Base-by-base conservation (phyloP, 768 basidiomycete species). In the Nevesoporus exiguus region DNA sequence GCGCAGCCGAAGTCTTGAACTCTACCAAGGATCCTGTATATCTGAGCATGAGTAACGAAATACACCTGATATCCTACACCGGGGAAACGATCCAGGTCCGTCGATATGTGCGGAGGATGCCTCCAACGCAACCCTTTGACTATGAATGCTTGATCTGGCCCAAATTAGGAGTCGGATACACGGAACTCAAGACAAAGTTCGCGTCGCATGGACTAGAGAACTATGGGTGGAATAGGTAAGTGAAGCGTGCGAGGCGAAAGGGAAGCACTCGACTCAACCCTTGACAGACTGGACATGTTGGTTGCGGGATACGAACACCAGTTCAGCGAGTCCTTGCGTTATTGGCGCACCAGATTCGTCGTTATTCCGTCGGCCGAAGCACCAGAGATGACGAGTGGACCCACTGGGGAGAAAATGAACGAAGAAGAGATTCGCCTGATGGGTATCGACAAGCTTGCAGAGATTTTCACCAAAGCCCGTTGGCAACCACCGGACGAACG, bases 81-180 rank as follows among this genome's bases (percentile, higher is more conserved):
- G 90, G 90, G n/a, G 89, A 94, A 62, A 80, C 84, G 15, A 90
- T 98, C 55, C 88, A 93, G 63, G 93, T 98, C 17, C 81, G 86
- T 61, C 79, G 92, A 37, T 93, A 93, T 66, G 87, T 92, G 25
- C 80, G 93, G 24, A 79, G 87, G 58, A 79, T 86, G 78, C 79
- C 81, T 48, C 76, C 73, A 54, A 82, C 79, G 49, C 78, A 78
- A 19, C 79, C 86, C 2, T 82, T 89, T 57, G 73, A 82, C 21
- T 98, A 99, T 68, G 80, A 88, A 58, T 96, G 93, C 65, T 74
- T 98, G 55, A 90, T 98, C 50, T 98, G 94, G 95, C 92, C 94
- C 19, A 90, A 90, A 62, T 76, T 90, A 19, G 91, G 93, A 48
- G 84, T 82, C 27, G 93, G 90, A 3, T 98, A 95, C 68, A 90